phyloP scores from a whole-genome alignment of 148 eudicot genomes.

The Mesembryanthemum crystallinum region DNA sequence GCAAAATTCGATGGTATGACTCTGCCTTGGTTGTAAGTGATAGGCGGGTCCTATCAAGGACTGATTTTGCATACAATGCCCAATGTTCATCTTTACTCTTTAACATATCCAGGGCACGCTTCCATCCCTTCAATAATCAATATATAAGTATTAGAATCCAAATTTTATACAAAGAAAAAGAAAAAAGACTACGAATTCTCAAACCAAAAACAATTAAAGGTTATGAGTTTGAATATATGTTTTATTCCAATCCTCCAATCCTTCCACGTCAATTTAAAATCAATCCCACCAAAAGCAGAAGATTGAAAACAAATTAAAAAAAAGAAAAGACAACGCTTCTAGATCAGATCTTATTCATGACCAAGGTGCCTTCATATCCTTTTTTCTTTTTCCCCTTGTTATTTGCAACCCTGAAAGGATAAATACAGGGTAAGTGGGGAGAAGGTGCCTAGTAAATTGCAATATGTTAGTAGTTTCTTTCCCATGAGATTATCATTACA shows the following conservation, averaged over 20 bases:
- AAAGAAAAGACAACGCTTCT: neutral
- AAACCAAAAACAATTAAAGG: neutral
- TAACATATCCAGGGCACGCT: slow-evolving; percentile 61
- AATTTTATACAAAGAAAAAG: neutral
- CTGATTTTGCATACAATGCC: slow-evolving; percentile 95
- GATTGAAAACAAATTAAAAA: neutral
- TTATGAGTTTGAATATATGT: neutral
- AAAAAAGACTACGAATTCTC: neutral
- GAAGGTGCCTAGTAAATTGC: neutral
- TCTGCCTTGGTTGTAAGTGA: slow-evolving; percentile 90
- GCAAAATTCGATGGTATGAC: slow-evolving; percentile 71
- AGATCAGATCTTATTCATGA: neutral
- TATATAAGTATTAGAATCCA: neutral
- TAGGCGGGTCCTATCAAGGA: slow-evolving; percentile 91
- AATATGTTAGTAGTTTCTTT: neutral
- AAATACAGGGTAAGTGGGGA: neutral
- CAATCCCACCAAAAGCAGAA: neutral
- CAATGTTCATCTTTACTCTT: slow-evolving; percentile 59
- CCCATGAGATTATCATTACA: neutral
- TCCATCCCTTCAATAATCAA: slow-evolving; percentile 68
- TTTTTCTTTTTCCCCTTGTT: too few species aligned
- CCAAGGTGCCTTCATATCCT: neutral
- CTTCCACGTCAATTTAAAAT: neutral
- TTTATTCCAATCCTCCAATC: neutral
- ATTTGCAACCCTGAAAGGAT: too few species aligned